These are phyloP conservation scores for Sonneratia alba DNA, from an alignment of 345 rosid species.

Conservation along the genomic window DNA sequence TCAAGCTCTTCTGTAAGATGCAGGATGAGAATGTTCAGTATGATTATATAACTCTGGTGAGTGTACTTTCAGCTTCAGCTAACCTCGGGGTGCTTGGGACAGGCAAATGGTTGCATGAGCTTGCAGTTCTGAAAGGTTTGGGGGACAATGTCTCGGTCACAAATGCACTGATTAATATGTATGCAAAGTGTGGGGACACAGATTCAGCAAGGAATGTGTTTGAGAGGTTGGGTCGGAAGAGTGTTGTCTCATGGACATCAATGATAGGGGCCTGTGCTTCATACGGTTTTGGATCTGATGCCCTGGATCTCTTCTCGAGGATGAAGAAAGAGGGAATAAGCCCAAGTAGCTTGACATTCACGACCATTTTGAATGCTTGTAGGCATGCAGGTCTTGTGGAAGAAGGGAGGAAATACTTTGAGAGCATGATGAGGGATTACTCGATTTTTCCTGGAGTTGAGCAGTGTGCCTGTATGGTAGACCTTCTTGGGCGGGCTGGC, in stretches of 20 bases:
- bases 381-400: constrained; percentile 40
- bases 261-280: constrained; percentile 19
- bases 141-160: constrained; percentile 16
- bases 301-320: constrained; percentile 19
- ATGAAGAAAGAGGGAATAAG: constrained; percentile 20
- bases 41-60: constrained; percentile 50
- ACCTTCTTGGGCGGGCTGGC: constrained; percentile 43
- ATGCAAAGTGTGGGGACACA: constrained; percentile 21
- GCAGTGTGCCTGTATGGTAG: constrained; percentile 47
- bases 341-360: constrained; percentile 17
- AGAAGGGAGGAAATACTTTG: constrained; percentile 42
- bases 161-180: constrained; percentile 36
- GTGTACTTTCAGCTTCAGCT: constrained; percentile 54
- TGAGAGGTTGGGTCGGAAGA: constrained; percentile 26
- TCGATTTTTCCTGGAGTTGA: constrained; percentile 27
- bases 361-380: constrained; percentile 40
- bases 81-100: constrained; percentile 24
- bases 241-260: constrained; percentile 24
- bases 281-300: constrained; percentile 15
- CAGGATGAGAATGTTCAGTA: constrained; percentile 33
- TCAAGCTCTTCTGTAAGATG: constrained; percentile 41
- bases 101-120: constrained; percentile 24
- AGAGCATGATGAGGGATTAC: constrained; percentile 32
- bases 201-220: constrained; percentile 15
- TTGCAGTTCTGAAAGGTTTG: constrained; percentile 20